Conservation (phyloP, 139 green algal species). For the Chlamydomonas urium region DNA sequence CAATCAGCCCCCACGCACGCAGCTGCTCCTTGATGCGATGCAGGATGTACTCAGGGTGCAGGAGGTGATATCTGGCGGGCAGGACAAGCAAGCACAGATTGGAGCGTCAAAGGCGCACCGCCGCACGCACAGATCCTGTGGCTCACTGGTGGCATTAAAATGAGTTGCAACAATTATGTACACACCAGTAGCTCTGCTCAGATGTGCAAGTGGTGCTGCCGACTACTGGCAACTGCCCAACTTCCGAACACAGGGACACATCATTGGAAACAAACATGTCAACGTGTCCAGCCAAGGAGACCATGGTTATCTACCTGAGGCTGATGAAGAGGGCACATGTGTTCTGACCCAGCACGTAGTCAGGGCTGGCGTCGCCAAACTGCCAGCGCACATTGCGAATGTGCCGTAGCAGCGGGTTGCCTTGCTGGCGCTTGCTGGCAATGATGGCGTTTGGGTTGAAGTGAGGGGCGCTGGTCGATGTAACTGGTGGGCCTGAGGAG, state of each 20-base stretch:
- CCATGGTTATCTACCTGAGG: conserved; percentile 46
- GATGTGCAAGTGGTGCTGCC: no score
- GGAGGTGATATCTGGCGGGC: conserved; percentile 78
- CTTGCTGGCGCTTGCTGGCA: conserved; percentile 73
- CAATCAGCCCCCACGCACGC: conserved; percentile 62
- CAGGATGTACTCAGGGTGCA: conserved; percentile 90
- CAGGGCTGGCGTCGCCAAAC: conserved; percentile 72
- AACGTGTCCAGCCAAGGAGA: no score
- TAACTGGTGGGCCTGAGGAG: no score
- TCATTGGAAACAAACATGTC: no score
- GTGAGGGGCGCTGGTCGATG: no score
- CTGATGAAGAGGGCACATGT: conserved; percentile 73
- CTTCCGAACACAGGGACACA: no score
- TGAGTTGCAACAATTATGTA: no score
- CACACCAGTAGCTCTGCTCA: no score
- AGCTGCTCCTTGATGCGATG: conserved; percentile 77
- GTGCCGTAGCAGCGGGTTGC: conserved; percentile 85
- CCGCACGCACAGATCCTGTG: no score
- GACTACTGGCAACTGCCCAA: no score
- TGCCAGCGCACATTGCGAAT: conserved; percentile 82
- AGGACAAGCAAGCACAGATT: conserved; percentile 19
- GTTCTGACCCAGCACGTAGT: conserved; percentile 71
- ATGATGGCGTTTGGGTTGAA: conserved; percentile 63
- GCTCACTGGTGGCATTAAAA: neutral
- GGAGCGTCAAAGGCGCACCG: no score